phyloP scores from a whole-genome alignment of 371 early-diverging fungal species.

The Syncephalis plumigaleata region DNA sequence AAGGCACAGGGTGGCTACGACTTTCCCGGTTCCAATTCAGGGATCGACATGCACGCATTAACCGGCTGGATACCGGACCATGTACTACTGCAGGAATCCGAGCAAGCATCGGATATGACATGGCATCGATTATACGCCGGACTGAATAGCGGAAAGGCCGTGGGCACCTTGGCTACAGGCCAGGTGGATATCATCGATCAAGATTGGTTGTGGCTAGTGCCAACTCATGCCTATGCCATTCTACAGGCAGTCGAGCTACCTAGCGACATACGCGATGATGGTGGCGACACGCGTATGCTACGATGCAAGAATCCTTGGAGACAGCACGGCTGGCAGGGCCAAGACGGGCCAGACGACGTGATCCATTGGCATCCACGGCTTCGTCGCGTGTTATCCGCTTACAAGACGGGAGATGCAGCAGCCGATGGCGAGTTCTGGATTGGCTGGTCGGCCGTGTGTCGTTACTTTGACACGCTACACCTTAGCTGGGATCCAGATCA shows the following conservation, averaged over 20 bases:
- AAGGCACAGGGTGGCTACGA: slow-evolving; percentile 89
- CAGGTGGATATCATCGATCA: slow-evolving; percentile 53
- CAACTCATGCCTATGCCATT: slow-evolving; percentile 82
- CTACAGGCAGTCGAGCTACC: slow-evolving; percentile 24
- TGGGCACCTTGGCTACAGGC: slow-evolving; percentile 49
- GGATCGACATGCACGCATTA: slow-evolving; percentile 72
- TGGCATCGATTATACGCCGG: neutral
- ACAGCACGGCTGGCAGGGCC: slow-evolving; percentile 68
- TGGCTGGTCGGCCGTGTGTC: slow-evolving; percentile 61
- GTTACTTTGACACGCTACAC: slow-evolving; percentile 65
- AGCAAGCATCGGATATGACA: slow-evolving; percentile 16
- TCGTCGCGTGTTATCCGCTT: slow-evolving; percentile 39
- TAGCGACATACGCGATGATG: slow-evolving; percentile 4
- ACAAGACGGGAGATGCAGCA: slow-evolving; percentile 38
- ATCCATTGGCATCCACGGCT: slow-evolving; percentile 53
- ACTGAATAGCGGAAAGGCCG: slow-evolving; percentile 23
- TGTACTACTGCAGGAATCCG: slow-evolving; percentile 47
- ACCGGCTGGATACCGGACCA: slow-evolving; percentile 92
- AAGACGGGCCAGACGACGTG: slow-evolving; percentile 53
- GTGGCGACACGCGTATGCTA: slow-evolving; percentile 13
- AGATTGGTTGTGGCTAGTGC: slow-evolving; percentile 51
- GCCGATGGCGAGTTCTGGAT: slow-evolving; percentile 79
- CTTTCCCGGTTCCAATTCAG: slow-evolving; percentile 85
- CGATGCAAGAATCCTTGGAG: slow-evolving; percentile 88
- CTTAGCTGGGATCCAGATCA: slow-evolving; percentile 74